Evolutionary conservation across 257 asterid genomes (phyloP), one percentile per base, ranked within the genome.

Genomic region (Nicotiana benthamiana): DNA sequence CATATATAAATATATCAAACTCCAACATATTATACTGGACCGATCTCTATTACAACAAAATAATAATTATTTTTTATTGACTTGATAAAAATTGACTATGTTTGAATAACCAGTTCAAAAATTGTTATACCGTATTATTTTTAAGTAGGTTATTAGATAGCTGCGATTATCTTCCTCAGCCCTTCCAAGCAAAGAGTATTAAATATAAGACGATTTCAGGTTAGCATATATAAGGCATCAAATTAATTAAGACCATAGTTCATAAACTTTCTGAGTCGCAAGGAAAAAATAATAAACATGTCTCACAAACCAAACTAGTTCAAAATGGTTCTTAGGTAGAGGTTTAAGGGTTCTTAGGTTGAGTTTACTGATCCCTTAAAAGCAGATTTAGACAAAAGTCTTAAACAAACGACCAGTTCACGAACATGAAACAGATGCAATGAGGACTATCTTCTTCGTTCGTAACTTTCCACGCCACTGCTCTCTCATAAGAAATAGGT

Each of bases 391-490:
- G 9, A 15, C 36, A 72, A 43, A 43, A 6, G 57, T 62, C 52
- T 88, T 78, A 93, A 75, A 93, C 97, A 77, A 93, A 93, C 32
- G 98, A 93, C 98, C 98, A 93, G 64, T 93, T 93, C 34, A 93
- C 84, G 75, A 93, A 93, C 90, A 90, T 87, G 70, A 93, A 92
- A 89, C 96, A 93, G 84, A 93, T 88, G 86, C 96, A 92, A 32
- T 93, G 95, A 48, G 92, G 89, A 26, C 30, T 61, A 7, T 90
- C 94, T 16, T 92, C 95, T 64, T 93, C 97, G 8, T 93, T 89
- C 92, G 92, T 80, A 52, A 91, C 99, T 86, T 95, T 95, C 99
- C 99, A 95, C 0, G 99, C 98, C 20, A 93, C 94, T 26, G 97
- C 96, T 77, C 97, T 86, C 87, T 95, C 97, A 26, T 89, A 95